Base-by-base conservation (phyloP, 1,284 basidiomycete species). In the Mycosarcoma mackinlayi region DNA sequence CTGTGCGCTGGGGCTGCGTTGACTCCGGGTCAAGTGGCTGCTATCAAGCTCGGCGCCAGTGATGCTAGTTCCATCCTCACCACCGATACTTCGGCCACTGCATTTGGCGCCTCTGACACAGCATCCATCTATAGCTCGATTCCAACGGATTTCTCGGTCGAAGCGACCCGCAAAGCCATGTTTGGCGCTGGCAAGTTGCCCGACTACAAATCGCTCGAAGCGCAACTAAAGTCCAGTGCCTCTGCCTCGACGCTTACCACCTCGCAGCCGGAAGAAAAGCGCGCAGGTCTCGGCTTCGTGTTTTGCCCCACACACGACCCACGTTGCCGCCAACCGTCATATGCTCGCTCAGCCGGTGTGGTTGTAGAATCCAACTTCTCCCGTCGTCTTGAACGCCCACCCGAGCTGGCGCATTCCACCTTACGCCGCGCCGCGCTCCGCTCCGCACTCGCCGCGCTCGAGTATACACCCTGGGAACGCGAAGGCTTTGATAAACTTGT, bases 401-500 rank as follows among this genome's bases (percentile, higher is more conserved):
- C 74, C 16, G 73, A 75, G 18, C 42, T 73, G 14, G 23, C 35
- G 24, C 33, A 39, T 16, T 59, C 66, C 11, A 74, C 67, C 18
- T 49, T 63, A 16, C 74, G 62, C 13, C 66, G 80, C 3, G 80
- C 79, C 11, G 73, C 72, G 6, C 47, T 82, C 25, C 73, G 80
- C 3, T 59, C 77, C 11, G 80, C 69, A 2, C 35, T 80, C 1
- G 79, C 80, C 4, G 80, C 78, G 4, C 57, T 82, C 31, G 80
- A 82, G 38, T 80, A 73, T 44, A 38, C 51, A 6, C 48, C 34
- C 2, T 82, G 80, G 80, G 78, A 81, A 31, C 46, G 70, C 13
- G 80, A 82, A 45, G 80, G 80, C 8, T 80, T 80, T 23, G 76
- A 81, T 59, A 77, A 81, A 65, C 61, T 82, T 35, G 80, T 82